Conservation (phyloP, 768 basidiomycete species). For the Fibroporia radiculosa region DNA sequence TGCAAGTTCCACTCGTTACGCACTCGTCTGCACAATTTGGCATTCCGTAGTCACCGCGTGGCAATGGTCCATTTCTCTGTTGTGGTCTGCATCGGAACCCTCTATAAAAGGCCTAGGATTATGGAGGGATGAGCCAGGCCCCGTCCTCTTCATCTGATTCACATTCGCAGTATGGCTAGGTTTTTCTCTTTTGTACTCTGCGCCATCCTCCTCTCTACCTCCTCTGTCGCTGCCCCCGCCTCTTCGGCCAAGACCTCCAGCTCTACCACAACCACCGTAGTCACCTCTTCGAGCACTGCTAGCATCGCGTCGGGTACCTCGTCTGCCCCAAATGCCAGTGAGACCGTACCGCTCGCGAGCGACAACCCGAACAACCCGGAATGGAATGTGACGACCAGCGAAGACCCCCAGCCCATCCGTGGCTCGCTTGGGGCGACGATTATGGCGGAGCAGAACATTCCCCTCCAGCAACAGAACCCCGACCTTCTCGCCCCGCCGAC, state of each 20-base stretch:
- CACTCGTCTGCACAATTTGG: too few species aligned
- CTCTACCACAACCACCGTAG: too few species aligned
- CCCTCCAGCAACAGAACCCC: conserved; percentile 25
- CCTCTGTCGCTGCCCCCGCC: conserved; percentile 4
- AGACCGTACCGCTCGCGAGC: conserved; percentile 16
- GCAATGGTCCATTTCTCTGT: too few species aligned
- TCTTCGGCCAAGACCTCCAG: too few species aligned
- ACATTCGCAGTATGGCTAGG: conserved; percentile 7
- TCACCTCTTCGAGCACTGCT: too few species aligned
- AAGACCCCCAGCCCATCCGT: conserved; percentile 29
- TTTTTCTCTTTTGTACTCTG: conserved; percentile 7
- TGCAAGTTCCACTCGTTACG: too few species aligned
- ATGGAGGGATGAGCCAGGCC: too few species aligned
- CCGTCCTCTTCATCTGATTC: too few species aligned
- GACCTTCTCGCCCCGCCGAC: conserved; percentile 25
- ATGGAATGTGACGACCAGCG: conserved; percentile 10
- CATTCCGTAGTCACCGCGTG: too few species aligned
- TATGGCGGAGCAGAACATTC: conserved; percentile 26
- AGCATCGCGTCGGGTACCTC: too few species aligned
- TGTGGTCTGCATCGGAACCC: too few species aligned
- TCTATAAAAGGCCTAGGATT: too few species aligned
- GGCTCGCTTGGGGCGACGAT: conserved; percentile 20
- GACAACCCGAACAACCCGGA: conserved; percentile 16
- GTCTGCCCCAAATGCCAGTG: conserved; percentile 21
- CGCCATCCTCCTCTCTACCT: conserved; percentile 7